phyloP scores from a whole-genome alignment of 441 rosid species.

The Kokia cookei region DNA sequence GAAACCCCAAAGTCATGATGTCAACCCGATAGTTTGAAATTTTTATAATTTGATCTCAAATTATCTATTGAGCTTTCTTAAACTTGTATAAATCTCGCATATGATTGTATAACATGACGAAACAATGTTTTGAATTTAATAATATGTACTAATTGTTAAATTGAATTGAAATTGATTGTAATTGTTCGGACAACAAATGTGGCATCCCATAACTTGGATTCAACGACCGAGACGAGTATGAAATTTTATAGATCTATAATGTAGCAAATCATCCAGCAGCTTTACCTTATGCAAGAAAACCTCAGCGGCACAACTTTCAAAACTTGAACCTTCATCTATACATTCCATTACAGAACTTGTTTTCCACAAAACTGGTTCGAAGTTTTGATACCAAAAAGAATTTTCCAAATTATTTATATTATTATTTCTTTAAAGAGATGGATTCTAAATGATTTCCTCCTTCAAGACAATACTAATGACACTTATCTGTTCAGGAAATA shows the following conservation, averaged over 20 bases:
- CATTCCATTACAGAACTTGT: neutral
- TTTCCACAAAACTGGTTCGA: neutral
- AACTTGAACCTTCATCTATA: neutral
- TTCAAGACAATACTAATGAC: neutral
- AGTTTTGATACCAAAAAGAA: neutral
- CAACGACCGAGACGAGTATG: rapidly evolving
- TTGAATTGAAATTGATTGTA: no score
- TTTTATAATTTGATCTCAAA: no score
- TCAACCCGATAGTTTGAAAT: no score
- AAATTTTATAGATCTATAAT: neutral
- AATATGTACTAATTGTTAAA: no score
- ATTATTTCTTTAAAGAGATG: no score
- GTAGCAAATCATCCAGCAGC: neutral
- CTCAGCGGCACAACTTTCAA: neutral
- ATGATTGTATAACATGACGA: no score
- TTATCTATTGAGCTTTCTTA: no score
- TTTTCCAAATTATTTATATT: neutral
- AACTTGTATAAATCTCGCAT: no score
- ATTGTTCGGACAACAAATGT: no score
- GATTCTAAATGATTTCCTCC: neutral
- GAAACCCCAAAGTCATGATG: no score
- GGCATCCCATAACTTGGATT: no score
- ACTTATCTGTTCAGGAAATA: neutral
- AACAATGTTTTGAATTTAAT: no score
- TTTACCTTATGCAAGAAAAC: neutral